Conservation (phyloP, 352 stramenopile species). For the Globisporangium perplexum region DNA sequence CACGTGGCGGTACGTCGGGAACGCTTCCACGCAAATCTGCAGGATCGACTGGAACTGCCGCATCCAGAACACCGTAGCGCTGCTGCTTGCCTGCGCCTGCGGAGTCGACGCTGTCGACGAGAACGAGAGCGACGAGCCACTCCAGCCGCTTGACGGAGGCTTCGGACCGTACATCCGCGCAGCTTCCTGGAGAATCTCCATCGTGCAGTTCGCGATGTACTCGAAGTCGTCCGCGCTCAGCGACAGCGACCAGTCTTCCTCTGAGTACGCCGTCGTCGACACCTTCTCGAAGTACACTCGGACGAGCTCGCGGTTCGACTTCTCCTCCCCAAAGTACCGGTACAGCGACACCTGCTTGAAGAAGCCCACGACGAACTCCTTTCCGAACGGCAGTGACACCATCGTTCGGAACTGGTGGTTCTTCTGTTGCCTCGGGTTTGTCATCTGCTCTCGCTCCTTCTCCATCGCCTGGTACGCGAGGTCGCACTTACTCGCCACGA, state of each 20-base stretch:
- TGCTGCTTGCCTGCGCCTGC: slow-evolving; percentile 22
- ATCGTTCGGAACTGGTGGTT: slow-evolving; percentile 65
- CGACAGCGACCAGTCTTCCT: slow-evolving; percentile 52
- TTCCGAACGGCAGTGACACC: slow-evolving; percentile 62
- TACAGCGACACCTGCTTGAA: slow-evolving; percentile 71
- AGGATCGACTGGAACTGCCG: slow-evolving; percentile 75
- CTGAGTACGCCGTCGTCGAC: slow-evolving; percentile 55
- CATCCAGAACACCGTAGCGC: slow-evolving; percentile 71
- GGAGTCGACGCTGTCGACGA: slow-evolving; percentile 33
- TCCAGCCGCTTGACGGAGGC: slow-evolving; percentile 12
- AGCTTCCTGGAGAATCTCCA: slow-evolving; percentile 74
- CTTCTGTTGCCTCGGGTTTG: slow-evolving; percentile 60
- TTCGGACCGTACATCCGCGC: slow-evolving; percentile 64
- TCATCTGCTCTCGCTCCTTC: slow-evolving; percentile 30
- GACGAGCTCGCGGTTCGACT: slow-evolving; percentile 64
- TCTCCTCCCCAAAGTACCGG: slow-evolving; percentile 64
- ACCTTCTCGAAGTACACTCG: slow-evolving; percentile 81
- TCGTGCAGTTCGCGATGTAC: slow-evolving; percentile 51
- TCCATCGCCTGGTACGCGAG: slow-evolving; percentile 45
- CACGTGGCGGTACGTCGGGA: slow-evolving; percentile 58
- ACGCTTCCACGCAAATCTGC: slow-evolving; percentile 56
- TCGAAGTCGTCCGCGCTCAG: slow-evolving; percentile 33
- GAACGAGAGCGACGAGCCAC: slow-evolving; percentile 27
- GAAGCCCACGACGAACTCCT: slow-evolving; percentile 55
- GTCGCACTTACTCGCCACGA: slow-evolving; percentile 53